Evolutionary conservation across 768 basidiomycete genomes (phyloP).

Genomic region (Hygrocybe punicea): DNA sequence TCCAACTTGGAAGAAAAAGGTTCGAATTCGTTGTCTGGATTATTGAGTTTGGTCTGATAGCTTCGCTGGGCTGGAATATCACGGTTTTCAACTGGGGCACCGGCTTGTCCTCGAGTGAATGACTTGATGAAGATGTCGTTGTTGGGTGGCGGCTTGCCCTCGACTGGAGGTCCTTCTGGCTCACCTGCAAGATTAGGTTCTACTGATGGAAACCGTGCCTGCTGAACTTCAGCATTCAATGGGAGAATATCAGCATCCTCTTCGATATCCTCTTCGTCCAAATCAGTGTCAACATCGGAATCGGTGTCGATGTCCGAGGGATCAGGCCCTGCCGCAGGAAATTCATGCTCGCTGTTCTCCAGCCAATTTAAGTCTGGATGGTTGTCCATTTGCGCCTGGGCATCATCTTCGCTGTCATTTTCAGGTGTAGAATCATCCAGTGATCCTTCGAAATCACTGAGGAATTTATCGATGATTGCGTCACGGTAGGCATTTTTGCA

Average conservation of each 20-base stretch:
- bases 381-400: background rate
- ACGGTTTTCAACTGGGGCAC: background rate
- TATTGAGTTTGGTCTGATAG: background rate
- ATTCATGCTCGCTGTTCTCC: background rate
- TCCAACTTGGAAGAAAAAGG: background rate
- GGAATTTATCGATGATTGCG: background rate
- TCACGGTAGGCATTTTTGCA: background rate
- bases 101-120: background rate
- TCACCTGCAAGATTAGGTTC: background rate
- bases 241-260: background rate
- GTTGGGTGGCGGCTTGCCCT: background rate
- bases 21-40: background rate
- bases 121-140: background rate
- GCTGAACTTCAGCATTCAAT: background rate
- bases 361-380: background rate
- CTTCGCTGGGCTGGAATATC: background rate
- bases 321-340: background rate
- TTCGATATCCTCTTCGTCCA: background rate
- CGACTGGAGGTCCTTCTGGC: background rate
- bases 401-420: background rate
- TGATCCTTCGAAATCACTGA: background rate
- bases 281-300: background rate
- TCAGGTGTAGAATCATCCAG: too few species aligned
- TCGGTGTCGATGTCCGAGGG: background rate
- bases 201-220: background rate